Evolutionary conservation across 208 protist genomes (phyloP).

Genomic region (Naegleria lovaniensis): DNA sequence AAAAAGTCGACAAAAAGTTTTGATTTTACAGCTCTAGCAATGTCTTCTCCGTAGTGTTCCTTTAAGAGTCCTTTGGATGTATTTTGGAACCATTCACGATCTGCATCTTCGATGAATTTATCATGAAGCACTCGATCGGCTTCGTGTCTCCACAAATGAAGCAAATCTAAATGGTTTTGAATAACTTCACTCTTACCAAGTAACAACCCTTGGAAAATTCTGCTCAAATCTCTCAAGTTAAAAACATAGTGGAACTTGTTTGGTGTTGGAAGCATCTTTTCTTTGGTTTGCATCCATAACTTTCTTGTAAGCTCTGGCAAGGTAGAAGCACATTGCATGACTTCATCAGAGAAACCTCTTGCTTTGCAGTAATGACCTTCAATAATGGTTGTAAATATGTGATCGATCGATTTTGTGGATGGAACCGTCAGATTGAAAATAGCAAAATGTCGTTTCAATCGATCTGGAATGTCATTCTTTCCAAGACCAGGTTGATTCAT

Average conservation of each 20-base stretch:
- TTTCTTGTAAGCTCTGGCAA: constrained; percentile 27
- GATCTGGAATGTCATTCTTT: constrained; percentile 66
- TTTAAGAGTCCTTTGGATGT: not conserved
- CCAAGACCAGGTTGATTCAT: constrained; percentile 71
- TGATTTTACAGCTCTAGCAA: not conserved
- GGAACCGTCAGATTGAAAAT: constrained; percentile 65
- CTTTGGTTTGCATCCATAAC: constrained; percentile 53
- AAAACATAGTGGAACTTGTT: constrained; percentile 79
- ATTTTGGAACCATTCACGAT: not conserved
- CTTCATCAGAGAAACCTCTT: constrained; percentile 33
- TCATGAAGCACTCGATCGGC: constrained; percentile 60
- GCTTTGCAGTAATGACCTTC: constrained; percentile 39
- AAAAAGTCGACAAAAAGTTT: constrained; percentile 18
- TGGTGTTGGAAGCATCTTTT: constrained; percentile 69
- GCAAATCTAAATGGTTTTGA: constrained; percentile 37
- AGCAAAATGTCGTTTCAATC: constrained; percentile 65
- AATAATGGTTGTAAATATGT: constrained; percentile 61
- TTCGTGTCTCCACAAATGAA: constrained; percentile 59
- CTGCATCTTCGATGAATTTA: constrained; percentile 47
- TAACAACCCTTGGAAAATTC: constrained; percentile 65
- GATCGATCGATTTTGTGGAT: constrained; percentile 51
- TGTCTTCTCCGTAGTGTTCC: constrained; percentile 14
- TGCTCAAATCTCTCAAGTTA: constrained; percentile 70
- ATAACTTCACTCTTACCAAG: constrained; percentile 36
- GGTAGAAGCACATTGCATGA: constrained; percentile 31